These are phyloP conservation scores for Ochetophila trinervis DNA, from an alignment of 306 rosid species.

Conservation along the genomic window DNA sequence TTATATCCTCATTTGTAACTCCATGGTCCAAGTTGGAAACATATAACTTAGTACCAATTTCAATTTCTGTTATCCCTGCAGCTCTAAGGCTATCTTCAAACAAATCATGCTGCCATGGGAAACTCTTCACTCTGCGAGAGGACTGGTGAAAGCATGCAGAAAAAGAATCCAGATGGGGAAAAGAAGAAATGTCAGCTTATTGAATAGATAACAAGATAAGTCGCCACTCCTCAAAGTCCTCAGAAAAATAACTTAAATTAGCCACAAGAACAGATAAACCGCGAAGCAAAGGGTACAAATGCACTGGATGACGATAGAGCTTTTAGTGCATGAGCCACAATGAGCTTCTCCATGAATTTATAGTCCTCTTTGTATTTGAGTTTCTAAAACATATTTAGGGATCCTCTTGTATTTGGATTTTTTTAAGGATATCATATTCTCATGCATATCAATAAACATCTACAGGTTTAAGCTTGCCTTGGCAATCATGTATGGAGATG, in stretches of 20 bases:
- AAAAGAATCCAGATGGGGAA: conserved; percentile 69
- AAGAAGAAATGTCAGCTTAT: conserved; percentile 74
- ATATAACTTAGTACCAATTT: conserved; percentile 82
- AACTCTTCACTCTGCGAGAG: conserved; percentile 70
- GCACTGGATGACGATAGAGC: conserved; percentile 42
- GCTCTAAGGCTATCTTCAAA: conserved; percentile 97
- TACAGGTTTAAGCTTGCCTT: conserved; percentile 93
- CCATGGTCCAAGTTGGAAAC: conserved; percentile 96
- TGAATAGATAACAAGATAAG: conserved; percentile 63
- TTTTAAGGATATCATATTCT: conserved; percentile 55
- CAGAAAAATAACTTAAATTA: conserved; percentile 63
- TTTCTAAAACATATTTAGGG: conserved; percentile 39
- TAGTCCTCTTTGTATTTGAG: conserved; percentile 55
- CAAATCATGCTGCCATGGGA: conserved; percentile 88
- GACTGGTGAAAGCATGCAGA: conserved; percentile 91
- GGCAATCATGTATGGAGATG: conserved; percentile 77
- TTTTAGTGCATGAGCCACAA: conserved; percentile 48
- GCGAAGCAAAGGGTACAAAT: conserved; percentile 47
- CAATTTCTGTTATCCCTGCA: conserved; percentile 87
- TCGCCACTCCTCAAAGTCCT: conserved; percentile 84
- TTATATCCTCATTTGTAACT: conserved; percentile 95
- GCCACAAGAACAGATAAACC: conserved; percentile 55
- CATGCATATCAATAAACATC: conserved; percentile 75
- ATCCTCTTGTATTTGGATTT: conserved; percentile 40
- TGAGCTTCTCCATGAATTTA: conserved; percentile 66